Base-by-base conservation (phyloP, 148 eudicot species). In the Silene latifolia region DNA sequence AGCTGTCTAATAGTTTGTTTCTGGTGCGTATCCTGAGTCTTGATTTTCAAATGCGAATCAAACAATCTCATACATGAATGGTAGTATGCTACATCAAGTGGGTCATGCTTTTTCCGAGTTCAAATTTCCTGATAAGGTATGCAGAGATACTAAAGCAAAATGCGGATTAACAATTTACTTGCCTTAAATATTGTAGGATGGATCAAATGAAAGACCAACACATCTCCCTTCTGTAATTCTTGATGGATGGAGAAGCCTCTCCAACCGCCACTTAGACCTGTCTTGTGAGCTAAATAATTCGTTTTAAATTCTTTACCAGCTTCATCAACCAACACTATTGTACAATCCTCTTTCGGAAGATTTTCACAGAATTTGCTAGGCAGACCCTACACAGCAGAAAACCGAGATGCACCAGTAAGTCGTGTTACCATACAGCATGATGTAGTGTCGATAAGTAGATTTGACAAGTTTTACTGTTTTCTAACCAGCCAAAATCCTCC, bases 201-300 rank as follows among this genome's bases (percentile, higher is more conserved):
- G 54, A 84, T 67, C 61, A 84, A 56, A 27, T 76, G 78, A 61
- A 84, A 84, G 47, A 81, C 82, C 60, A 72, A 61, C 13, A 21
- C 84, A 69, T 84, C 87, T 15, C 82, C 84, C 76, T 72, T 80
- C 48, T 58, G 76, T 60, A 84, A 76, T 7, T 69, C 58, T 29
- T 81, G 87, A 20, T 61, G 47, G 48, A 84, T 24, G 20, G 87
- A 73, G 72, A 84, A 84, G 8, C 53, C 84, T 67, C 76, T 81
- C 87, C 87, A 84, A 42, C 84, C 84, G 1, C 60, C 84, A 69
- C 87, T 84, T 9, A 84, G 78, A 21, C 87, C 87, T 0, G 3
- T 44, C 69, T 81, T 84, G 29, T 42, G 61, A 14, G 70, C 78
- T 21, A 84, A 75, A 74, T 72, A 84, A 1, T 63, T 81, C 23